phyloP scores from a whole-genome alignment of 108 stramenopile species.

The Epipyxis sp. region DNA sequence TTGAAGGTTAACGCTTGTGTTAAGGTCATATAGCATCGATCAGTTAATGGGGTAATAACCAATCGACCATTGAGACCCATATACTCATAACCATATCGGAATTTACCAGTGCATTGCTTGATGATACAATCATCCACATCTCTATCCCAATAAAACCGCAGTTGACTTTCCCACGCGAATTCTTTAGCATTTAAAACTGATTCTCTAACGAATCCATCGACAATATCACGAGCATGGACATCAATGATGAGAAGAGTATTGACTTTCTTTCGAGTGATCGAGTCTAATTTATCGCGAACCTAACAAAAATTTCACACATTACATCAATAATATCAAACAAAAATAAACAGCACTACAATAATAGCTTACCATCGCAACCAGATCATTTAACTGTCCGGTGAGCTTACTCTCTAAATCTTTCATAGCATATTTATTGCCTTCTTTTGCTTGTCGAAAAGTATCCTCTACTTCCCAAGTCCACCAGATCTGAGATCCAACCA shows the following conservation, averaged over 20 bases:
- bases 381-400: slow-evolving; percentile 60
- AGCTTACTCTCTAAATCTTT: slow-evolving; percentile 64
- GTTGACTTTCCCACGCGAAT: slow-evolving; percentile 70
- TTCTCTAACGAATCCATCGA: slow-evolving; percentile 65
- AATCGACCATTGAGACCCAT: slow-evolving; percentile 68
- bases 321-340: too few relatives aligned
- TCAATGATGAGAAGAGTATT: slow-evolving; percentile 69
- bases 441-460: slow-evolving; percentile 54
- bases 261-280: slow-evolving; percentile 62
- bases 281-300: slow-evolving; percentile 50
- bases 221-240: slow-evolving; percentile 69
- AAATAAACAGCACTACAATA: too few relatives aligned
- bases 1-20: slow-evolving; percentile 71
- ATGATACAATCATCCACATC: slow-evolving; percentile 63
- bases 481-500: slow-evolving; percentile 64
- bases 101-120: slow-evolving; percentile 63
- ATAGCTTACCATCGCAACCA: slow-evolving; percentile 63
- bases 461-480: slow-evolving; percentile 68
- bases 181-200: slow-evolving; percentile 64
- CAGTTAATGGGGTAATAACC: slow-evolving; percentile 71
- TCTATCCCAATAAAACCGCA: slow-evolving; percentile 68
- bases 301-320: too few relatives aligned
- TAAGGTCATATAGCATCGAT: slow-evolving; percentile 70
- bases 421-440: slow-evolving; percentile 68
- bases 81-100: slow-evolving; percentile 70